Percentiles rank a stretch among this genome's conserved stretches.
phyloP scores from a whole-genome alignment of 352 stramenopile species.

The Pythium aristosporum region DNA sequence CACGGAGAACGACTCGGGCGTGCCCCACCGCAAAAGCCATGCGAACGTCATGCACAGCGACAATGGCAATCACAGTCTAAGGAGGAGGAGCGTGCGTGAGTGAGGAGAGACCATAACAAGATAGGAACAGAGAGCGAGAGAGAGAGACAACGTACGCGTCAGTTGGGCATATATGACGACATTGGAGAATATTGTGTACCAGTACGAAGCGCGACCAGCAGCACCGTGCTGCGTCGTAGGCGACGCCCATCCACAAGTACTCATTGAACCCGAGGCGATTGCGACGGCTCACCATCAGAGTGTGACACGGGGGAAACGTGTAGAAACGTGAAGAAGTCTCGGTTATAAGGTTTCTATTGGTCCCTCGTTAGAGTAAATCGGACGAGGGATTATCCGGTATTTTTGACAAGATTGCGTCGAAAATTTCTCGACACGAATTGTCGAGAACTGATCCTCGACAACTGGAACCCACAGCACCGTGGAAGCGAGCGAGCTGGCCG shows the following conservation, averaged over 20 bases:
- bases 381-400: no score
- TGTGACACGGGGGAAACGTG: no score
- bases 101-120: no score
- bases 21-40: conserved; percentile 86
- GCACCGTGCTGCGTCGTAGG: conserved; percentile 70
- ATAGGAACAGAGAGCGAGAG: conserved; percentile 5
- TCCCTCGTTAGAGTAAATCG: no score
- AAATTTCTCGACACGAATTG: no score
- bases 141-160: conserved; percentile 50
- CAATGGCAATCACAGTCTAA: conserved; percentile 85
- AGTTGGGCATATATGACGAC: conserved; percentile 75
- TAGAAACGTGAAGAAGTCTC: no score
- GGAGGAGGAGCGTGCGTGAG: background rate
- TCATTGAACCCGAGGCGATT: conserved; percentile 60
- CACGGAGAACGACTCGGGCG: conserved; percentile 82
- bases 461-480: no score
- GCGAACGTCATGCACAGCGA: conserved; percentile 79
- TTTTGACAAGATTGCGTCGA: no score
- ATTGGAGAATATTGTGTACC: conserved; percentile 25
- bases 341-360: no score
- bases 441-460: no score
- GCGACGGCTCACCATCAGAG: no score
- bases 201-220: conserved; percentile 70
- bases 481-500: conserved; percentile 55
- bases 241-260: conserved; percentile 70